Percentiles rank a stretch among this genome's conserved stretches.
phyloP scores from a whole-genome alignment of 805 yeast species.

The Myxozyma monticola region DNA sequence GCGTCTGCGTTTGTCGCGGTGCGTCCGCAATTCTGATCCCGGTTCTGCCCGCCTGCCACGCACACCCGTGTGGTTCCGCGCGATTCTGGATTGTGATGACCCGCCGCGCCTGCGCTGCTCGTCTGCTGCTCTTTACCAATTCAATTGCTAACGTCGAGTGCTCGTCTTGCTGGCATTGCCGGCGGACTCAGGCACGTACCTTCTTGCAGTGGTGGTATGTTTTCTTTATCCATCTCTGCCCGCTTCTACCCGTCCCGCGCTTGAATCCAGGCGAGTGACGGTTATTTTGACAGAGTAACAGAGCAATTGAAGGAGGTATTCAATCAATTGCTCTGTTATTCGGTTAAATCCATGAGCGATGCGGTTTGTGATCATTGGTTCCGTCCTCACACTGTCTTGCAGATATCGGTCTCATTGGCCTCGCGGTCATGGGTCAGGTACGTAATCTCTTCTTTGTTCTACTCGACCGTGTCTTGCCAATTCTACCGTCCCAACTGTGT shows the following conservation, averaged over 20 bases:
- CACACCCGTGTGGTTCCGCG: not conserved
- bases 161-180: conserved; percentile 21
- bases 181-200: conserved; percentile 14
- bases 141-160: conserved; percentile 9
- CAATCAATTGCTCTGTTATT: too few species aligned
- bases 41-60: not conserved
- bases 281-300: too few species aligned
- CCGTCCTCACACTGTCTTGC: conserved; percentile 43
- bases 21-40: not conserved
- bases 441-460: conserved; percentile 4
- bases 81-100: not conserved
- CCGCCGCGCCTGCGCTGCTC: not conserved
- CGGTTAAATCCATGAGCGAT: not conserved
- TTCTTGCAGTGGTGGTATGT: conserved; percentile 20
- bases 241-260: not conserved
- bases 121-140: not conserved
- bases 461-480: too few species aligned
- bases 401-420: conserved; percentile 98
- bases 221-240: not conserved
- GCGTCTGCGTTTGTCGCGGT: conserved; percentile 1
- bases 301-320: too few species aligned
- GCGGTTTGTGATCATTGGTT: not conserved
- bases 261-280: not conserved
- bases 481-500: too few species aligned
- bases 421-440: conserved; percentile 98